phyloP scores from a whole-genome alignment of 2,329 filamentous ascomycete genomes.

The Colletotrichum neosansevieriae region DNA sequence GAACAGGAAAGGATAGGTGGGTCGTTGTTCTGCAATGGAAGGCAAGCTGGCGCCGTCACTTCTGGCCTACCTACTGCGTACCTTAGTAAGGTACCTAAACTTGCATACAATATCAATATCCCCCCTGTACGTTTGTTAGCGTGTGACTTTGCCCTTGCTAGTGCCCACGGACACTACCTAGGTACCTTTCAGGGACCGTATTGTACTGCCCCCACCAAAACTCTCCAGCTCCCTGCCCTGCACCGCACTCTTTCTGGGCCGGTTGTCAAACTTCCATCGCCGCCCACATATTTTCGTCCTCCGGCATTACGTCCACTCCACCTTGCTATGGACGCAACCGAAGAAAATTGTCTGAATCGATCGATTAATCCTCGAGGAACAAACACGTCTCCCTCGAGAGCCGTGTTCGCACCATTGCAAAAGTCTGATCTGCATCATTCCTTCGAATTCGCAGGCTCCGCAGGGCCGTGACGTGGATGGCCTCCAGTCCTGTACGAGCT shows the following conservation, averaged over 20 bases:
- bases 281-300: background rate
- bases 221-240: background rate
- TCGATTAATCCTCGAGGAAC: background rate
- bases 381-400: background rate
- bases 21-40: background rate
- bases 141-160: no score
- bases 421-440: background rate
- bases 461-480: no score
- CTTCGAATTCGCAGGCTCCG: no score
- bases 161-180: no score
- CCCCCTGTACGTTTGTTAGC: no score
- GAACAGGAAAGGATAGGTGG: background rate
- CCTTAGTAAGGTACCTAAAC: no score
- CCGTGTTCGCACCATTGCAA: background rate
- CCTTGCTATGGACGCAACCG: background rate
- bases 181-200: background rate
- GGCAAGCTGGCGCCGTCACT: constrained; percentile 6
- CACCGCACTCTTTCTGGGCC: background rate
- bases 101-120: no score
- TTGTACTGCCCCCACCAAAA: background rate
- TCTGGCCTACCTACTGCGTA: no score
- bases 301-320: background rate
- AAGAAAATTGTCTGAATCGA: constrained; percentile 4
- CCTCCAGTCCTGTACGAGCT: no score
- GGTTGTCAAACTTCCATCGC: background rate